Base-by-base conservation (phyloP, 2,329 filamentous ascomycete species). In the Kalmusia sp. region DNA sequence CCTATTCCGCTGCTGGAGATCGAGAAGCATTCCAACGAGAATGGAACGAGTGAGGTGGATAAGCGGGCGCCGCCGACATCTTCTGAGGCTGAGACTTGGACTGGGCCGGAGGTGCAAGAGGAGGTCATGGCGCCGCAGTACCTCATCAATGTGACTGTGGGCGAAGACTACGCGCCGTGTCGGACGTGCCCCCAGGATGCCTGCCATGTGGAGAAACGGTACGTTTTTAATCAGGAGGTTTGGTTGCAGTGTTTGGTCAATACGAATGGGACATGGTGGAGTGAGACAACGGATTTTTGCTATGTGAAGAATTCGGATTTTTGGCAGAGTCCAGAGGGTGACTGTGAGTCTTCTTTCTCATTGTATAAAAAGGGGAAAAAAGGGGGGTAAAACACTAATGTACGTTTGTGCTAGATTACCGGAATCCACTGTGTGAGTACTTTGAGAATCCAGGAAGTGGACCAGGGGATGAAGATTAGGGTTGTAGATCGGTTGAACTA, bases 241-340 rank as follows among this genome's bases (percentile, higher is more conserved):
- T 66, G 57, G 61, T 24, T 69, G 28, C 68, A 71, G 37, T 71
- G 68, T 33, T 11, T 65, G 12, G 57, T 57, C 1, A 11, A 34
- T 11, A 49, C 15, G 3, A 63, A 62, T 48, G 57, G 48, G 14
- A 63, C 61, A 3, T 66, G 48, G 46, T 70, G 66, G 66, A 61
- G 55, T 19, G 52, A 65, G 51, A 69, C 67, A 22, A 70, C 59
- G 2, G 68, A 71, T 49, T 70, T 68, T 30, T 70, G 68, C 40
- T 71, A 68, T 52, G 52, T 68, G 14, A 62, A 59, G 22, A 61
- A 61, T 30, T 45, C 55, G 25, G 68, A 70, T 38, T 63, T 69
- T 27, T 70, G 67, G 65, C 24, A 71, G 46, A 56, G 47, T 52
- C 62, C 62, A 1, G 57, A 59, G 30, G 60, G 61, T 6, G 64